A percentile compares a stretch with the other conserved stretches of the same genome.
These are phyloP conservation scores for Penstemon barbatus DNA, from an alignment of 257 asterid genomes.

Conservation along the genomic window DNA sequence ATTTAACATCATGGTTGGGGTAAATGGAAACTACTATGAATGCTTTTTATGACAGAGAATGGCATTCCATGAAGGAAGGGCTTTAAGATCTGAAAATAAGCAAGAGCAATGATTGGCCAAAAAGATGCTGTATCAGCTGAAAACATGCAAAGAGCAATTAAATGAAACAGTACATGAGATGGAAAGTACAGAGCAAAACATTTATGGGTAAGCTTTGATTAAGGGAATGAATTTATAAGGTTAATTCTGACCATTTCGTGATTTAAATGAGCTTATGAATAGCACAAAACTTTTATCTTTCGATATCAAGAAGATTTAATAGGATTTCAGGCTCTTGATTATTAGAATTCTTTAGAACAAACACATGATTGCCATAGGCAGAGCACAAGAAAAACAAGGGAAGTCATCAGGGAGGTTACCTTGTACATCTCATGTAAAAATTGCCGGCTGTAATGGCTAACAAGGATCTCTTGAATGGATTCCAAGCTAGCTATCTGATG, in stretches of 20 bases:
- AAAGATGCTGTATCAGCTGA: not conserved
- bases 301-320: conserved; percentile 1
- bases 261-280: not conserved
- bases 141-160: not conserved
- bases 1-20: no score
- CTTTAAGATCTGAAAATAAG: no score
- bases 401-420: conserved; percentile 47
- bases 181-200: not conserved
- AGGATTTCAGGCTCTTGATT: conserved; percentile 3
- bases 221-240: not conserved
- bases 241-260: conserved; percentile 6
- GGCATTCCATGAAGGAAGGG: no score
- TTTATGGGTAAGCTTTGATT: not conserved
- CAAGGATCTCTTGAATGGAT: conserved; percentile 82
- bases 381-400: conserved; percentile 2
- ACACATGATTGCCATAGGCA: not conserved
- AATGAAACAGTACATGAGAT: not conserved
- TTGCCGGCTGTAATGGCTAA: conserved; percentile 82
- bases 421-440: conserved; percentile 95
- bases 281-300: not conserved
- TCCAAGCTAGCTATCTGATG: conserved; percentile 98
- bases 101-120: not conserved
- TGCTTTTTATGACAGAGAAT: no score
- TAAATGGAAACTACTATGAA: no score
- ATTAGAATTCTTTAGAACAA: not conserved